Base-by-base conservation (phyloP, 2,329 filamentous ascomycete species). In the Balansia obtecta region DNA sequence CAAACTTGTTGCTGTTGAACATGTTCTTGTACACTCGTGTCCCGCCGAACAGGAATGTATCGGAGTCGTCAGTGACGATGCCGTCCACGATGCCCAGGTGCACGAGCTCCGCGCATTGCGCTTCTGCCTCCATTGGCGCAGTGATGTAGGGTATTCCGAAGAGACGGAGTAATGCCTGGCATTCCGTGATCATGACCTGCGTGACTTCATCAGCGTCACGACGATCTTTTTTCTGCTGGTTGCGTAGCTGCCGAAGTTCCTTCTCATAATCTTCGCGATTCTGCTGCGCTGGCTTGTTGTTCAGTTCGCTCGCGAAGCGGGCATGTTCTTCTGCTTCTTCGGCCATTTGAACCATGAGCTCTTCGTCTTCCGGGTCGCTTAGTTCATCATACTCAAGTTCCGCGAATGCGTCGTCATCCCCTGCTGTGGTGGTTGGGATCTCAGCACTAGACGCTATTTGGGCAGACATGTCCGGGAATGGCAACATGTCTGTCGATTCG, bases 11-110 rank as follows among this genome's bases (percentile, higher is more conserved):
- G 59, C 88, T 85, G 67, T 96, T 98, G 74, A 98, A 98, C 89
- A 98, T 95, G 71, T 98, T 98, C 67, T 98, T 98, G 75, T 98
- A 98, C 20, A 98, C 86, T 16, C 91, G 78, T 0, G 89, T 98
- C 38, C 93, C 94, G 16, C 93, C 94, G 65, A 98, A 98, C 1
- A 98, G 77, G 61, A 98, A 98, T 0, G 85, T 94, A 71, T 98
- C 93, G 2, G 86, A 94, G 64, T 98, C 93, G 61, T 98, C 93
- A 0, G 94, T 98, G 32, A 98, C 90, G 54, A 98, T 95, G 12
- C 94, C 93, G 63, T 98, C 94, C 9, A 98, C 94, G 0, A 97
- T 79, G 0, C 88, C 88, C 0, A 97, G 73, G 0, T 70, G 71
- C 0, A 98, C 90, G 4, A 98, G 79, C 67, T 95, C 87, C 0